Conservation (phyloP, 176 grass and related monocot species). For the Phoenix dactylifera region DNA sequence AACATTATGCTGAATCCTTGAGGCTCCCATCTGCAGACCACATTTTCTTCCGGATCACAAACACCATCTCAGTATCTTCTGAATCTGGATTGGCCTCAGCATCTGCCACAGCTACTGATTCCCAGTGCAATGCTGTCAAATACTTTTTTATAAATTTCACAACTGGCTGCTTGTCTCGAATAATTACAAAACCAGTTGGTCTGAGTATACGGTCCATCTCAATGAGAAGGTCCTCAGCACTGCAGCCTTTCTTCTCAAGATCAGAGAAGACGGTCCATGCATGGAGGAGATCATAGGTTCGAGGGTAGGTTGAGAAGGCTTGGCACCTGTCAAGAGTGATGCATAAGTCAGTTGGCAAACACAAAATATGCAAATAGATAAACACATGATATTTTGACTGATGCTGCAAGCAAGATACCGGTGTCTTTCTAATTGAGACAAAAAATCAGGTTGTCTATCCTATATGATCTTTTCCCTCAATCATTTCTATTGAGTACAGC, state of each 20-base stretch:
- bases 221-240: slow-evolving; percentile 85
- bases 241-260: slow-evolving; percentile 85
- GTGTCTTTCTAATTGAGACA: no score
- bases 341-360: background rate
- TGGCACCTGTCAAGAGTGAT: slow-evolving; percentile 56
- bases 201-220: slow-evolving; percentile 92
- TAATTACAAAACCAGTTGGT: slow-evolving; percentile 75
- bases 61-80: slow-evolving; percentile 63
- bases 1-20: slow-evolving; percentile 34
- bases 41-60: slow-evolving; percentile 75
- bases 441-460: no score
- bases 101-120: slow-evolving; percentile 50
- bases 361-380: background rate
- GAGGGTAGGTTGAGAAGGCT: slow-evolving; percentile 94
- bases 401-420: no score
- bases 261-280: slow-evolving; percentile 95
- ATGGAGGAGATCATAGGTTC: slow-evolving; percentile 95
- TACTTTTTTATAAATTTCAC: slow-evolving; percentile 84
- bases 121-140: slow-evolving; percentile 68
- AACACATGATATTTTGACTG: no score
- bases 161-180: slow-evolving; percentile 59
- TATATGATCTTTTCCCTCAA: no score
- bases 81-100: slow-evolving; percentile 55
- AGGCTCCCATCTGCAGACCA: slow-evolving; percentile 39
- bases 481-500: no score